Conservation (phyloP, 208 protist genomes). For the Balamuthia mandrillaris region DNA sequence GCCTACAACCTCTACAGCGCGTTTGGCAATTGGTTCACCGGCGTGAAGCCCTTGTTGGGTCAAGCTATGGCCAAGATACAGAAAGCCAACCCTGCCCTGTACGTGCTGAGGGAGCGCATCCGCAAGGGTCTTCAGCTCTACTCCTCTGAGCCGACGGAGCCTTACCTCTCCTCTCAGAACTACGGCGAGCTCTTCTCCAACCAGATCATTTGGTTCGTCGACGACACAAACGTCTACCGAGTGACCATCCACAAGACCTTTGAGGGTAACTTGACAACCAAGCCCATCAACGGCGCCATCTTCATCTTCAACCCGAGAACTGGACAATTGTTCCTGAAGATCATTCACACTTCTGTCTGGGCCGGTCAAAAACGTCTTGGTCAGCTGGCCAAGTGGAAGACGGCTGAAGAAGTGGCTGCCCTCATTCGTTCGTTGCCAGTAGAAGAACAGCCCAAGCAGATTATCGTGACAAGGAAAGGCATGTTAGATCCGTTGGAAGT, state of each 20-base stretch:
- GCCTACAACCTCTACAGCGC: constrained; percentile 98
- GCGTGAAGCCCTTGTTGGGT: constrained; percentile 93
- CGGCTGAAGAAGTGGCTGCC: constrained; percentile 98
- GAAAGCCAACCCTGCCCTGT: constrained; percentile 99
- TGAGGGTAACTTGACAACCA: constrained; percentile 96
- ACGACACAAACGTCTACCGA: constrained; percentile 99
- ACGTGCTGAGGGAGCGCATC: constrained; percentile 98
- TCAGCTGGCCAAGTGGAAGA: constrained; percentile 99
- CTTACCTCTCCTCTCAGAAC: constrained; percentile 96
- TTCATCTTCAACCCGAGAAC: constrained; percentile 99
- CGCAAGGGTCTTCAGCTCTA: constrained; percentile 99
- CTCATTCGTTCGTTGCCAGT: constrained; percentile 97
- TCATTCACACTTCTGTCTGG: constrained; percentile 99
- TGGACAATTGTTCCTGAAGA: constrained; percentile 98
- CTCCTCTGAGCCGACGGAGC: constrained; percentile 98
- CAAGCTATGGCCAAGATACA: constrained; percentile 98
- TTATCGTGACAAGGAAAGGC: constrained; percentile 98
- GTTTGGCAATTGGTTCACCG: constrained; percentile 98
- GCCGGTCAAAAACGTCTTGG: constrained; percentile 98
- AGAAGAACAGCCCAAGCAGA: constrained; percentile 99
- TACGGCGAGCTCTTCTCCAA: constrained; percentile 98
- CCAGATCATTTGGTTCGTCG: constrained; percentile 99
- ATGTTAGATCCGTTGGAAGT: constrained; percentile 94
- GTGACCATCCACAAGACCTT: constrained; percentile 99
- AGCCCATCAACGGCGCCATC: constrained; percentile 86